phyloP scores from a whole-genome alignment of 805 yeast genomes.

The Saccharomycopsis fibuligera region DNA sequence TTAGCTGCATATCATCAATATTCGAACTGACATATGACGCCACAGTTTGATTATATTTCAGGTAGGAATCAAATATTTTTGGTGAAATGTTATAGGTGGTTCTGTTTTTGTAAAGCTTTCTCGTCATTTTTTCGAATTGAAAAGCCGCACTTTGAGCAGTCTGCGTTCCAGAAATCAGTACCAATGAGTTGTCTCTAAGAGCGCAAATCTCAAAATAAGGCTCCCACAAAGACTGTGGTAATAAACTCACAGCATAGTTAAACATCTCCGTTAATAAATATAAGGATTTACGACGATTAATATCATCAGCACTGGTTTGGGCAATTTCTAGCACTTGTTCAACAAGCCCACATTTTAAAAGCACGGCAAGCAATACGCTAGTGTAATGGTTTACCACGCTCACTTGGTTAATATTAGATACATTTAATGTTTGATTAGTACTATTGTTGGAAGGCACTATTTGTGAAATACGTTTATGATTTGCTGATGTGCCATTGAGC shows the following conservation, averaged over 20 bases:
- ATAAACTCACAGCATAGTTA: slow-evolving; percentile 43
- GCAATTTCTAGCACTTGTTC: slow-evolving; percentile 40
- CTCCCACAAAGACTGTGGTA: slow-evolving; percentile 43
- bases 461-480: slow-evolving; percentile 11
- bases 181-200: neutral
- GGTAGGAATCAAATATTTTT: slow-evolving; percentile 19
- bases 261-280: slow-evolving; percentile 57
- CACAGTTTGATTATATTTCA: slow-evolving; percentile 19
- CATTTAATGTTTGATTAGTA: neutral
- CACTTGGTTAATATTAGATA: slow-evolving; percentile 5
- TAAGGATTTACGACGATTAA: slow-evolving; percentile 51
- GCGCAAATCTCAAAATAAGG: slow-evolving; percentile 4
- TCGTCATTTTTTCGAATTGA: slow-evolving; percentile 41
- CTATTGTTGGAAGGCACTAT: neutral
- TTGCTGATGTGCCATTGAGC: slow-evolving; percentile 24
- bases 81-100: slow-evolving; percentile 24
- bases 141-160: slow-evolving; percentile 35
- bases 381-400: slow-evolving; percentile 47
- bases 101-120: slow-evolving; percentile 34
- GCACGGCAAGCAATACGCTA: slow-evolving; percentile 49
- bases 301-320: slow-evolving; percentile 38
- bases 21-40: slow-evolving; percentile 19
- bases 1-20: slow-evolving; percentile 63
- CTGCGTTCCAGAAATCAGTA: slow-evolving; percentile 7
- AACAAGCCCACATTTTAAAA: slow-evolving; percentile 52